phyloP scores from a whole-genome alignment of 345 rosid genomes.

The Sisymbrium irio region DNA sequence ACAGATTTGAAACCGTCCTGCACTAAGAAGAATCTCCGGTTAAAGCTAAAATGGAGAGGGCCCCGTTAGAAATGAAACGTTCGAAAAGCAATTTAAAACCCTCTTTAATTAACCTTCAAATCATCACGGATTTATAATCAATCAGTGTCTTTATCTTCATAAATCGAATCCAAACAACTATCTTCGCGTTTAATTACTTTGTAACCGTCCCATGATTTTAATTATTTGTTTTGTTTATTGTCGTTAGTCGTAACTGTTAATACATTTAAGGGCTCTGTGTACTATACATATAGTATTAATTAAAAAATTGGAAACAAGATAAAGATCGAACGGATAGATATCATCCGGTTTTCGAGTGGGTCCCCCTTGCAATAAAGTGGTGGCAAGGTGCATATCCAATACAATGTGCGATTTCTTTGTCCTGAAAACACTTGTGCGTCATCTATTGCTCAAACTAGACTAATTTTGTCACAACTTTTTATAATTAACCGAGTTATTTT shows the following conservation, averaged over 20 bases:
- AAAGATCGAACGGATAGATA: slow-evolving; percentile 18
- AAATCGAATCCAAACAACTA: background rate
- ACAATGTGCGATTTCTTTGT: slow-evolving; percentile 7
- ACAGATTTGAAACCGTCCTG: no score
- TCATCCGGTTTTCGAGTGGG: slow-evolving; percentile 20
- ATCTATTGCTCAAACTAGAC: background rate
- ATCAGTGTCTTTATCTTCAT: background rate
- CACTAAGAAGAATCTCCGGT: no score
- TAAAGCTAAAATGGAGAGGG: no score
- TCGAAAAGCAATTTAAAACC: no score
- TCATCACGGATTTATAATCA: no score
- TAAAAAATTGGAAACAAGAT: background rate
- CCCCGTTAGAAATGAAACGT: no score
- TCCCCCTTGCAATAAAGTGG: background rate
- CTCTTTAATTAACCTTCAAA: no score
- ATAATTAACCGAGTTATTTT: background rate
- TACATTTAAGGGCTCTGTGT: no score
- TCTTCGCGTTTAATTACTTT: background rate
- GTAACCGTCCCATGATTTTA: background rate
- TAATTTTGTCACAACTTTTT: background rate
- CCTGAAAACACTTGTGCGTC: background rate
- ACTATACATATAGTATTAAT: no score
- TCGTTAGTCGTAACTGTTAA: background rate
- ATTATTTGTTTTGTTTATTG: background rate
- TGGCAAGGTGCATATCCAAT: background rate